Conservation (phyloP, 75 land plant genomes). For the Pinus albicaulis region DNA sequence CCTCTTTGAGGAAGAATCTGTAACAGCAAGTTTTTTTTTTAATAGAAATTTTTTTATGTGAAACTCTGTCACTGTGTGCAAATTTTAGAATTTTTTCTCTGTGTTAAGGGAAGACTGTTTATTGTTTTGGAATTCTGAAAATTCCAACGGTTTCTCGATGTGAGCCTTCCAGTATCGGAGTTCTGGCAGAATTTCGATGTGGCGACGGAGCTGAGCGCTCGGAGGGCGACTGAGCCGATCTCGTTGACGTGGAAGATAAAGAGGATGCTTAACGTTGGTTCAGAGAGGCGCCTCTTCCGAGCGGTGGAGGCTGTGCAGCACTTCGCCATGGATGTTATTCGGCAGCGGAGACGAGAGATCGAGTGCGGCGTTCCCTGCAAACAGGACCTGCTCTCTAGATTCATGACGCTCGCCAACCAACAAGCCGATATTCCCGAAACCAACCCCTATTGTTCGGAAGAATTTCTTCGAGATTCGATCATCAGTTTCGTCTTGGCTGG, state of each 20-base stretch:
- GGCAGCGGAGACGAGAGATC: conserved; percentile 44
- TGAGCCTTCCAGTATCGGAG: conserved; percentile 55
- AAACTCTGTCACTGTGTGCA: too few relatives aligned
- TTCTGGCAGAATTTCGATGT: conserved; percentile 74
- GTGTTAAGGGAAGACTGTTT: too few relatives aligned
- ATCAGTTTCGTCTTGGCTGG: conserved; percentile 67
- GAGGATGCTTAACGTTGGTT: conserved; percentile 42
- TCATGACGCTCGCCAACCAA: too few relatives aligned
- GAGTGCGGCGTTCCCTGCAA: not conserved
- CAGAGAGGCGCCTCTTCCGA: conserved; percentile 40
- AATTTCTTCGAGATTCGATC: conserved; percentile 49
- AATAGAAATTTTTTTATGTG: too few relatives aligned
- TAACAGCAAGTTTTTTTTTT: too few relatives aligned
- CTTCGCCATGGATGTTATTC: conserved; percentile 54
- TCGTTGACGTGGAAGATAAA: conserved; percentile 50
- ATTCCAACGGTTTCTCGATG: too few relatives aligned
- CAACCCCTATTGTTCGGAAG: conserved; percentile 16
- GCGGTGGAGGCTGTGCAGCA: conserved; percentile 45
- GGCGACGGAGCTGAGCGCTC: conserved; percentile 57
- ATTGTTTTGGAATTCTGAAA: too few relatives aligned
- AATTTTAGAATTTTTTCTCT: too few relatives aligned
- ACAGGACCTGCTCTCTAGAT: too few relatives aligned
- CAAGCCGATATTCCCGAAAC: not conserved
- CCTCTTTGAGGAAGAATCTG: too few relatives aligned
- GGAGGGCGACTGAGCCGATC: conserved; percentile 62